A percentile compares a stretch with the other conserved stretches of the same genome.
Conservation (phyloP, 208 protist genomes). For the Leishmania lainsoni region DNA sequence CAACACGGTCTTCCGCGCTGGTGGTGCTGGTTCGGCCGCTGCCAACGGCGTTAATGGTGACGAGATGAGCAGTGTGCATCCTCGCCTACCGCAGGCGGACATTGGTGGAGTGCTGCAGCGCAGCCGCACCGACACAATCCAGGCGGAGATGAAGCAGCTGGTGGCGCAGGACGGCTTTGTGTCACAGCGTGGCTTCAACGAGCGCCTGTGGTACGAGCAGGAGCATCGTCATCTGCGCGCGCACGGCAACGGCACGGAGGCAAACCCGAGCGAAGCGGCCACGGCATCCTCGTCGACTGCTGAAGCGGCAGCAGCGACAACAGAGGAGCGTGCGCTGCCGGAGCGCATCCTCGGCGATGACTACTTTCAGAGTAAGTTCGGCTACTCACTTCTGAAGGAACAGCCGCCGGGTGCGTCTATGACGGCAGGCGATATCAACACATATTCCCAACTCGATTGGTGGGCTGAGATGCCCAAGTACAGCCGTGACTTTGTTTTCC, state of each 20-base stretch:
- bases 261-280: neutral
- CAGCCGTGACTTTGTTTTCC: slow-evolving; percentile 77
- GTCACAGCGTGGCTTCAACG: slow-evolving; percentile 79
- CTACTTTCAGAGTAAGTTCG: slow-evolving; percentile 82
- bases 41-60: neutral
- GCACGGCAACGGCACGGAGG: neutral
- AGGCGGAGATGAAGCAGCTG: slow-evolving; percentile 62
- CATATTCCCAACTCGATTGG: slow-evolving; percentile 84
- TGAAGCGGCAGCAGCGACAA: neutral
- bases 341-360: slow-evolving; percentile 72
- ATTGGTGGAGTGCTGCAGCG: slow-evolving; percentile 41
- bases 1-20: neutral
- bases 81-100: slow-evolving; percentile 74
- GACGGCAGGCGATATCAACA: slow-evolving; percentile 30
- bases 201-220: slow-evolving; percentile 78
- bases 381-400: slow-evolving; percentile 78
- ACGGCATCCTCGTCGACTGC: neutral
- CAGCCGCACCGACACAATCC: slow-evolving; percentile 44
- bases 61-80: slow-evolving; percentile 11
- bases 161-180: slow-evolving; percentile 60
- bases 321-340: slow-evolving; percentile 36
- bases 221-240: slow-evolving; percentile 36
- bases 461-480: slow-evolving; percentile 93
- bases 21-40: neutral
- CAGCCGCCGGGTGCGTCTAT: slow-evolving; percentile 6